These are phyloP conservation scores for Nowakowskiella sp. DNA, from an alignment of 192 early-diverging fungal species.

Conservation along the genomic window DNA sequence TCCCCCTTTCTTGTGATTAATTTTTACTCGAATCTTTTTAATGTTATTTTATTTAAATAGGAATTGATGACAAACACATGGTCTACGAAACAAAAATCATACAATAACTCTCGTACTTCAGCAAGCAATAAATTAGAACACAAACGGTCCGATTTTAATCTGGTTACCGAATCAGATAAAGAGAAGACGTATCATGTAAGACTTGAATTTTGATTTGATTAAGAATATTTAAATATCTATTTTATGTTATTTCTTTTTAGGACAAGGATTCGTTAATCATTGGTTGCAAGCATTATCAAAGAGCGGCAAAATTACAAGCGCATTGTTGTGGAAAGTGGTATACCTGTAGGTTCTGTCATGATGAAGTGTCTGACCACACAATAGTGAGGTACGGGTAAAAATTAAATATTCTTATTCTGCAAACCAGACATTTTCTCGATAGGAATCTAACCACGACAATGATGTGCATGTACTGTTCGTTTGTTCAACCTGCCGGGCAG, in stretches of 20 bases:
- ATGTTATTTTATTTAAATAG: conserved; percentile 27
- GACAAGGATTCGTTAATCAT: conserved; percentile 41
- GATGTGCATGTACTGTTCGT: conserved; percentile 88
- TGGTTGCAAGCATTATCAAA: conserved; percentile 74
- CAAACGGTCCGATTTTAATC: conserved; percentile 25
- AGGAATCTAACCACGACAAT: conserved; percentile 67
- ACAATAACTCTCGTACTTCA: conserved; percentile 10
- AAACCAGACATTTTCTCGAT: background rate
- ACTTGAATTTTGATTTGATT: background rate
- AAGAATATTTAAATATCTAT: background rate
- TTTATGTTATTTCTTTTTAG: conserved; percentile 18
- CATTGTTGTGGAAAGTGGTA: conserved; percentile 68
- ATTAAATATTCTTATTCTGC: background rate
- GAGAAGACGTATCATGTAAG: conserved; percentile 39
- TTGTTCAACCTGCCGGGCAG: conserved; percentile 70
- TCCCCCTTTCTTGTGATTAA: background rate
- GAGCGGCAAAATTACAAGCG: conserved; percentile 64
- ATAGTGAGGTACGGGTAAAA: conserved; percentile 51
- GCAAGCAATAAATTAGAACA: conserved; percentile 29
- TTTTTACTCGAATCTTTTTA: background rate
- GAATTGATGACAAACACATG: conserved; percentile 45
- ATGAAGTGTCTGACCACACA: conserved; percentile 54
- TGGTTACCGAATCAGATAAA: conserved; percentile 38
- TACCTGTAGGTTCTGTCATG: conserved; percentile 72
- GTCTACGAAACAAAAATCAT: conserved; percentile 31